Percentiles rank a stretch among this genome's conserved stretches.
Evolutionary conservation across 2,329 filamentous ascomycete species (phyloP).

Genomic region (Canariomyces notabilis): DNA sequence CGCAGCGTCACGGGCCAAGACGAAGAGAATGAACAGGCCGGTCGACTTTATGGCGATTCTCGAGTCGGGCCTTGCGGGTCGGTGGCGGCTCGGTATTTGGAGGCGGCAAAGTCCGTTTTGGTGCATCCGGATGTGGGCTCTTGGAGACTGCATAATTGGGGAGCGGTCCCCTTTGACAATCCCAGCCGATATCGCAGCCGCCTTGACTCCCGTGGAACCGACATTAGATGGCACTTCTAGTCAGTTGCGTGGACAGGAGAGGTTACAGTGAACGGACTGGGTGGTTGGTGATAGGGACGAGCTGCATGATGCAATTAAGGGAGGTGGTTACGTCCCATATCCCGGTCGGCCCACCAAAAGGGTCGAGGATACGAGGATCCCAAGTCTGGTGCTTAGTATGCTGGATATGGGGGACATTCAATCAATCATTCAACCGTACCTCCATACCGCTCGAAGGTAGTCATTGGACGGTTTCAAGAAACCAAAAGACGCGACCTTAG

Average conservation of each 20-base stretch:
- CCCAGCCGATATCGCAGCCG: background rate
- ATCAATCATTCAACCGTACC: background rate
- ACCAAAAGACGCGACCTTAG: background rate
- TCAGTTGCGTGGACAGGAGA: background rate
- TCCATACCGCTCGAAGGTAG: no score
- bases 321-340: background rate
- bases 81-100: no score
- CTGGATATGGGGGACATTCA: background rate
- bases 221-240: background rate
- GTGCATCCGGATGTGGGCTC: no score
- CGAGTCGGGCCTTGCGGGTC: no score
- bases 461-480: background rate
- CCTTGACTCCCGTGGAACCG: background rate
- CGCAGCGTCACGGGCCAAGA: no score
- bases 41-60: no score
- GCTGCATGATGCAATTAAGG: background rate
- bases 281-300: background rate
- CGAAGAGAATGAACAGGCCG: no score
- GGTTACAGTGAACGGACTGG: background rate
- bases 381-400: slow-evolving; percentile 6
- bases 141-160: no score
- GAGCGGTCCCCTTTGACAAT: background rate
- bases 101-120: no score
- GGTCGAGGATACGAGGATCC: slow-evolving; percentile 7
- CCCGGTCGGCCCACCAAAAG: slow-evolving; percentile 7